Base-by-base conservation (phyloP, 805 yeast genomes). In the Komagataella pseudopastoris region DNA sequence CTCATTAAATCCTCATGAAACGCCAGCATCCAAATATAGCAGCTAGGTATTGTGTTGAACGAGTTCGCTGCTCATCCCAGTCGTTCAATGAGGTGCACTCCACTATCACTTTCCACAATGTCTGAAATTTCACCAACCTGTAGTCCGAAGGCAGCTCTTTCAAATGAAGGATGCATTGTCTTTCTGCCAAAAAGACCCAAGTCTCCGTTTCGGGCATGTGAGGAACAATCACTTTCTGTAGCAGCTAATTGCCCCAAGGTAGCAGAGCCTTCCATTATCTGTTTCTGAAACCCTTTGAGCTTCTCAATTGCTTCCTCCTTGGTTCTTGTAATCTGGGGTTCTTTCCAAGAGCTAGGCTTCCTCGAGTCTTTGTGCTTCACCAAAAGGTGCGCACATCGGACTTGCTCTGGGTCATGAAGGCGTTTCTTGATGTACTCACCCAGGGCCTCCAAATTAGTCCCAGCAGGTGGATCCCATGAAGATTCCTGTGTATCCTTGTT, bases 111-210 rank as follows among this genome's bases (percentile, higher is more conserved):
- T 67, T 89, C 97, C 14, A 93, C 85, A 23, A 89, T 78, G 47
- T 79, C 85, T 60, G 93, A 83, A 47, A 85, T 65, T 62, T 90
- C 93, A 18, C 96, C 96, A 18, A 88, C 82, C 56, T 86, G 79
- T 56, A 93, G 71, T 4, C 69, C 81, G 64, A 85, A 91, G 1
- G 96, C 83, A 2, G 93, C 95, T 54, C 81, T 81, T 66, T 93
- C 99, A 62, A 93, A 93, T 53, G 84, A 70, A 43, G 96, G 96
- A 66, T 93, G 98, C 99, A 93, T 93, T 59, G 84, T 89, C 45
- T 96, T 96, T 54, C 75, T 80, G 22, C 85, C 88, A 62, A 93
- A 93, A 61, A 70, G 80, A 0, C 99, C 98, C 59, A 93, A 72
- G 64, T 93, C 99, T 48, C 99, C 99, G 18, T 89, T 88, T 60